Evolutionary conservation across 73 alveolate species (phyloP).

Genomic region (Blepharisma stoltei): DNA sequence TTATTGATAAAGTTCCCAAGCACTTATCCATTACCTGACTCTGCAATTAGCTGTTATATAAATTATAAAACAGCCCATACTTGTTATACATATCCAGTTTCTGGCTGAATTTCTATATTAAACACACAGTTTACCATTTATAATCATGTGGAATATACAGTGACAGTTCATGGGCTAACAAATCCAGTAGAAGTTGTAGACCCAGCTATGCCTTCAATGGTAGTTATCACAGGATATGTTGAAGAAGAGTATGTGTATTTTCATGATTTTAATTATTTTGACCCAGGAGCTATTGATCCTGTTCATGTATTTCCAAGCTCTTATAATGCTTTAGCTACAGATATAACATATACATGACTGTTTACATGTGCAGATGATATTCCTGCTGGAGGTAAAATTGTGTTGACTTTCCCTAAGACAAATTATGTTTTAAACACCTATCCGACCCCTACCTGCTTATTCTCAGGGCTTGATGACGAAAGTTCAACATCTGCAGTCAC

Average conservation of each 20-base stretch:
- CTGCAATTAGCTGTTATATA: neutral
- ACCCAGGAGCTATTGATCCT: conserved; percentile 25
- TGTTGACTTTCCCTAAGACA: conserved; percentile 6
- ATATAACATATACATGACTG: neutral
- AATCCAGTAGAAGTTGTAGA: conserved; percentile 11
- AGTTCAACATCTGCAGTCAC: neutral
- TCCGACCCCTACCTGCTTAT: neutral
- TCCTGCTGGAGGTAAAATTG: conserved; percentile 9
- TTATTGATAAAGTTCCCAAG: conserved; percentile 20
- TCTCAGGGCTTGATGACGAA: neutral
- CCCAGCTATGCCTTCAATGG: conserved; percentile 1
- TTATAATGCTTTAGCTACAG: neutral
- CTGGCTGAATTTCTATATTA: conserved; percentile 12
- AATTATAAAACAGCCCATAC: conserved; percentile 1
- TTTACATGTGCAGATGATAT: neutral
- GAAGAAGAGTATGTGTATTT: conserved; percentile 18
- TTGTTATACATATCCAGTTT: conserved; percentile 21
- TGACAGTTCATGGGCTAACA: neutral
- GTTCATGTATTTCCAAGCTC: conserved; percentile 4
- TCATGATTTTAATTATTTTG: neutral
- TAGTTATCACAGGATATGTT: neutral
- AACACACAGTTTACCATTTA: neutral
- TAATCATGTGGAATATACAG: conserved; percentile 20
- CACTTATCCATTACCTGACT: conserved; percentile 5
- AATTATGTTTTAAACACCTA: conserved; percentile 6